phyloP scores from a whole-genome alignment of 257 asterid species.

The Przewalskia tangutica region DNA sequence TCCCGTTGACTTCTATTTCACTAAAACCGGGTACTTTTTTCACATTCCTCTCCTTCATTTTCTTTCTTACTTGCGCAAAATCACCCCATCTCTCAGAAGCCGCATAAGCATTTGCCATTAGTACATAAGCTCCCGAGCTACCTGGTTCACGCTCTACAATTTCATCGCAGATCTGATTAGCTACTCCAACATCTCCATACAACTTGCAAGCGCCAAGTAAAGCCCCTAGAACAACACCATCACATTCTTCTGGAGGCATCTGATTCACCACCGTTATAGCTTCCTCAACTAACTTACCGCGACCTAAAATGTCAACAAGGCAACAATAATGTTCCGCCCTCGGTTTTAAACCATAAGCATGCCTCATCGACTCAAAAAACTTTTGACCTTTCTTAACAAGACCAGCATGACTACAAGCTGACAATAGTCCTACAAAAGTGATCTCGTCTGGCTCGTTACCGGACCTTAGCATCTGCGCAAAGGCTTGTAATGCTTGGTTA shows the following conservation, averaged over 20 bases:
- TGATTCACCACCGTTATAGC: constrained; percentile 36
- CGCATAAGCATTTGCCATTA: constrained; percentile 43
- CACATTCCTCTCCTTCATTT: constrained; percentile 45
- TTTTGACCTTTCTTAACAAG: constrained; percentile 46
- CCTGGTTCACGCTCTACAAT: constrained; percentile 44
- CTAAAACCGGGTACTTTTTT: constrained; percentile 45
- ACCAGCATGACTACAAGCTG: constrained; percentile 65
- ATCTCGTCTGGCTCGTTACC: constrained; percentile 41
- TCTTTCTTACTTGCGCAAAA: constrained; percentile 38
- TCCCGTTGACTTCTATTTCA: constrained; percentile 49
- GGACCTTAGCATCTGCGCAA: constrained; percentile 38
- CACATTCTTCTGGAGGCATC: constrained; percentile 45
- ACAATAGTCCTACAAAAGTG: constrained; percentile 46
- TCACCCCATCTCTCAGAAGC: constrained; percentile 50
- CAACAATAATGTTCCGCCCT: constrained; percentile 41
- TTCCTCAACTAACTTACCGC: constrained; percentile 32
- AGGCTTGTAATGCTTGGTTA: constrained; percentile 36
- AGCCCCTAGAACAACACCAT: constrained; percentile 52
- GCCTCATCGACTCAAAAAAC: constrained; percentile 42
- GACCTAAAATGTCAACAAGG: constrained; percentile 32
- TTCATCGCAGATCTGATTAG: constrained; percentile 29
- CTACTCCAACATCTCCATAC: constrained; percentile 37
- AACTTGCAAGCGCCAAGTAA: constrained; percentile 46
- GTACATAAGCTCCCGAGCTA: constrained; percentile 39
- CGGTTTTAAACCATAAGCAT: constrained; percentile 40